phyloP scores from a whole-genome alignment of 805 yeast species.

The Cyberlindnera americana region DNA sequence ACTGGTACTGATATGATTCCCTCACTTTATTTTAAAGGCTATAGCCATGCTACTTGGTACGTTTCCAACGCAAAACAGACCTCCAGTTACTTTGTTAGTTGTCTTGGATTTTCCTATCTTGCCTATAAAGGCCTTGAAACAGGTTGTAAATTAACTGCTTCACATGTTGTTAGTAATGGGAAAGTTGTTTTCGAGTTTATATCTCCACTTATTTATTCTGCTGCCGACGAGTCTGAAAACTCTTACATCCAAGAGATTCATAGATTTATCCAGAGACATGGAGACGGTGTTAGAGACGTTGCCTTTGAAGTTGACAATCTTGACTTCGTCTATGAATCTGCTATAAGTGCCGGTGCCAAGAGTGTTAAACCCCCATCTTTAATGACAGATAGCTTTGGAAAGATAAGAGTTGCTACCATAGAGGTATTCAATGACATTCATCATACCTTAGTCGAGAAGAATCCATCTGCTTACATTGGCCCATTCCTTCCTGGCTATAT shows the following conservation, averaged over 20 bases:
- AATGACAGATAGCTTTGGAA: constrained; percentile 45
- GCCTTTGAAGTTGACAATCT: constrained; percentile 60
- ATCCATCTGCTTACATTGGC: constrained; percentile 31
- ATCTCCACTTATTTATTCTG: constrained; percentile 33
- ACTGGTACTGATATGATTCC: neutral
- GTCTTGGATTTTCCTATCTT: constrained; percentile 60
- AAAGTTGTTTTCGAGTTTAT: constrained; percentile 45
- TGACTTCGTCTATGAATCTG: constrained; percentile 39
- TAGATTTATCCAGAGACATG: constrained; percentile 51
- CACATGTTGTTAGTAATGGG: constrained; percentile 62
- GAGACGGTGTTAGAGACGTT: constrained; percentile 79
- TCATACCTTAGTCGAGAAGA: constrained; percentile 62
- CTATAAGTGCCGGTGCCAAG: constrained; percentile 52
- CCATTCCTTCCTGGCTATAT: constrained; percentile 50
- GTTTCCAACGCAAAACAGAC: constrained; percentile 69
- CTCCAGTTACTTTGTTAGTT: constrained; percentile 49
- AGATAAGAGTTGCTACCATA: constrained; percentile 49
- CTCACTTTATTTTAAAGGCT: constrained; percentile 33
- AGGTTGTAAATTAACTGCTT: constrained; percentile 49
- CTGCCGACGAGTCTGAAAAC: constrained; percentile 19
- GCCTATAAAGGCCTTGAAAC: constrained; percentile 71
- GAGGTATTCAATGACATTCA: constrained; percentile 57
- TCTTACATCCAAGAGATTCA: constrained; percentile 36
- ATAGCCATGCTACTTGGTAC: constrained; percentile 66
- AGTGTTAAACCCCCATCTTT: constrained; percentile 30